Conservation (phyloP, 257 asterid genomes). For the Verbascum thapsus region DNA sequence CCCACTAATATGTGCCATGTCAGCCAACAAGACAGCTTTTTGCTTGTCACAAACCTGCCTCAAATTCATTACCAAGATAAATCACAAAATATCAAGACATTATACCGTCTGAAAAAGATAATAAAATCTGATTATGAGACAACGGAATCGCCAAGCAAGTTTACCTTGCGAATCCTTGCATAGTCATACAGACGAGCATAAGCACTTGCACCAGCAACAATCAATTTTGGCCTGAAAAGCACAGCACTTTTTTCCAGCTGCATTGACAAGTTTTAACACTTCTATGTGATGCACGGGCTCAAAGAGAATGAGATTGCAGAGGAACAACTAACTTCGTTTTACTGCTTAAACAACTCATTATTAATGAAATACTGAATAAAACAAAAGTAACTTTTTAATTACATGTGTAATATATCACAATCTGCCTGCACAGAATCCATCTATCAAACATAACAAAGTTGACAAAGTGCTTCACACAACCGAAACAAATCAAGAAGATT, state of each 20-base stretch:
- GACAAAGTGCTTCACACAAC: conserved; percentile 3
- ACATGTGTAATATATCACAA: too few species aligned
- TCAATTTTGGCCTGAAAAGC: conserved; percentile 89
- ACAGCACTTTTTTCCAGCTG: conserved; percentile 95
- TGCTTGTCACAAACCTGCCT: conserved; percentile 96
- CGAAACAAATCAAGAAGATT: conserved; percentile 15
- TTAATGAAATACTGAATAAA: neutral
- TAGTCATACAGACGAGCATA: conserved; percentile 94
- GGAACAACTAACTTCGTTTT: conserved; percentile 9
- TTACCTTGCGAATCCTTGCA: conserved; percentile 87
- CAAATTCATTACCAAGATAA: conserved; percentile 27
- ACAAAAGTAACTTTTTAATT: neutral
- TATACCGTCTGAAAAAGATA: neutral
- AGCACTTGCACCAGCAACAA: conserved; percentile 99
- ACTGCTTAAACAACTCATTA: neutral
- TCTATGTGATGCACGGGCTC: conserved; percentile 6
- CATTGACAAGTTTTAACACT: conserved; percentile 31
- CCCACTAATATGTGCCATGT: conserved; percentile 99
- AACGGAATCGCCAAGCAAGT: neutral
- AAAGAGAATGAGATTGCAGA: conserved; percentile 18
- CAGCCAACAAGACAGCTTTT: conserved; percentile 85
- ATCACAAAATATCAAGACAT: conserved; percentile 7
- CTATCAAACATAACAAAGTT: conserved; percentile 9
- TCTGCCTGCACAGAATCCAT: too few species aligned
- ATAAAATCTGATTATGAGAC: neutral